Base-by-base conservation (phyloP, 1,139 yeast genomes). In the Diutina catenulata region DNA sequence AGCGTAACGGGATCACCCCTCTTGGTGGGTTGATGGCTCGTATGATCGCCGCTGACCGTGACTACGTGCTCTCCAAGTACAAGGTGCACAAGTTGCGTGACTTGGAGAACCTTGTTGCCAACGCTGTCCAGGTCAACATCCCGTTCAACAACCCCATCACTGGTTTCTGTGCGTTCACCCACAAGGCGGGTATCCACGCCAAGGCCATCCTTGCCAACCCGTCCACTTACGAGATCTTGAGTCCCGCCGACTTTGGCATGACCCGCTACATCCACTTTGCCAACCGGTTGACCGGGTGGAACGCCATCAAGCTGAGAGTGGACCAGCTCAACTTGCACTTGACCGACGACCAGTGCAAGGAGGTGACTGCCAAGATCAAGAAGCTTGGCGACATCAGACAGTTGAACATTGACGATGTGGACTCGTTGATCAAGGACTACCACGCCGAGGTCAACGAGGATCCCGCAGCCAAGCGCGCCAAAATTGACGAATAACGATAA, bases 141-240 rank as follows among this genome's bases (percentile, higher is more conserved):
- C 78, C 78, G 10, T 72, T 72, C 58, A 72, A 72, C 56, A 72
- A 72, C 53, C 78, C 78, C 40, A 70, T 72, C 48, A 72, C 78
- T 33, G 78, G 78, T 1, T 72, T 72, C 60, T 72, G 78, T 61
- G 77, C 78, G 26, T 72, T 72, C 53, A 72, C 78, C 37, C 78
- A 72, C 51, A 72, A 72, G 56, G 78, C 78, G 26, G 78, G 78
- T 49, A 70, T 73, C 48, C 78, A 72, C 49, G 77, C 78, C 40
- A 70, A 72, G 53, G 77, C 77, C 37, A 72, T 72, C 37, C 62
- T 72, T 47, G 77, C 78, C 40, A 71, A 72, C 51, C 78, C 78
- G 16, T 68, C 77, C 11, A 72, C 78, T 7, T 72, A 72, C 52
- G 78, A 72, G 54, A 72, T 72, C 48, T 59, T 72, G 48, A 66